Percentiles rank a stretch among this genome's conserved stretches.
phyloP scores from a whole-genome alignment of 2,329 filamentous ascomycete genomes.

The Dactylellina drechsleri region DNA sequence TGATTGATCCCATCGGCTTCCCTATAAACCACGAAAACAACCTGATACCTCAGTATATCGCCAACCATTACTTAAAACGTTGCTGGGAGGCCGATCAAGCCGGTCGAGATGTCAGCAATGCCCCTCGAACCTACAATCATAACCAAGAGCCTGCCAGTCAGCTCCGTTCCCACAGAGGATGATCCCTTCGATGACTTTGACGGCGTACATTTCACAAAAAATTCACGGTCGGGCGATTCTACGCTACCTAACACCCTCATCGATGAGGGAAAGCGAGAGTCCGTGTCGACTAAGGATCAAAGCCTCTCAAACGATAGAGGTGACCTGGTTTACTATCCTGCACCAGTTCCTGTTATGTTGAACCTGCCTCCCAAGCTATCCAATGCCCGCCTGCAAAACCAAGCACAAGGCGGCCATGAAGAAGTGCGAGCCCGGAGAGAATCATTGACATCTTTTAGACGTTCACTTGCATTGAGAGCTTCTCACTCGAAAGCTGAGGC shows the following conservation, averaged over 20 bases:
- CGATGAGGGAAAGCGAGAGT: slow-evolving; percentile 45
- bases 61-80: too few species aligned
- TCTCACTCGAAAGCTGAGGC: slow-evolving; percentile 49
- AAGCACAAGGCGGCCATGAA: slow-evolving; percentile 21
- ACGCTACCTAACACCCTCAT: slow-evolving; percentile 24
- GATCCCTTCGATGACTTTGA: slow-evolving; percentile 82
- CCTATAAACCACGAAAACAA: too few species aligned
- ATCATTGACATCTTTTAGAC: slow-evolving; percentile 44
- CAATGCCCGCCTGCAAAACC: slow-evolving; percentile 62
- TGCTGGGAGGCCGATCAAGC: background rate
- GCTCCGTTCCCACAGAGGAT: background rate
- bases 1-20: too few species aligned
- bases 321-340: slow-evolving; percentile 88
- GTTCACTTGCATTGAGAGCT: slow-evolving; percentile 43
- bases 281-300: slow-evolving; percentile 56
- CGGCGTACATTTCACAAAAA: slow-evolving; percentile 73
- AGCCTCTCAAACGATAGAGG: slow-evolving; percentile 53
- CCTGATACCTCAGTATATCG: too few species aligned
- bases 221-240: slow-evolving; percentile 65
- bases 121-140: slow-evolving; percentile 11
- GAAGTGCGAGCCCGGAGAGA: slow-evolving; percentile 39
- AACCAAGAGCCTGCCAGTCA: background rate
- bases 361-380: slow-evolving; percentile 91
- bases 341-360: slow-evolving; percentile 90
- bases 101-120: background rate